Base-by-base conservation (phyloP, 176 grass and related monocot species). In the Echinochloa phyllopogon region DNA sequence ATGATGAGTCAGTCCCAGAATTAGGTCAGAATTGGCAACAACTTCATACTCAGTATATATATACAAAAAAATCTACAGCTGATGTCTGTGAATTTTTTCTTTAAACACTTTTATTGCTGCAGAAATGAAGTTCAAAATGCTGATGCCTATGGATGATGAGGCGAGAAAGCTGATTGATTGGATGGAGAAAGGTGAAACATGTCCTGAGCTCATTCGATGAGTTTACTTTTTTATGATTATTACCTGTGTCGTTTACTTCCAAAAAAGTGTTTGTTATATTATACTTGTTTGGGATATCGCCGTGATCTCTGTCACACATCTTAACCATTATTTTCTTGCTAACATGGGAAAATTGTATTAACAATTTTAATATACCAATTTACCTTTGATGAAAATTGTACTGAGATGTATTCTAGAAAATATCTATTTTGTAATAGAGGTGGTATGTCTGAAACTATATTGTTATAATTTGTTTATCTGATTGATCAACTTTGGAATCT, bases 71-170 rank as follows among this genome's bases (percentile, higher is more conserved):
- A 81, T 69, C 29, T 62, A 56, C 33, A 62, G 7, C 41, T 50
- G 4, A 39, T 53, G 8, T 16, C 70, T 8, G 53, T 69, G 44
- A 33, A 33, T 33, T 33, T 33, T 76, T 76, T 53, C 50, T 47
- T 83, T 12, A 45, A 50, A 42, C 27, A 33, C 29, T 20, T 29
- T 80, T 91, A 69, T 74, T 82, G 48, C 65, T 72, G 18, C 68
- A 98, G 93, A 95, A 81, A 98, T 98, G 96, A 98, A 95, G 89
- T 95, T 95, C 86, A 98, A 98, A 75, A 95, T 95, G 85, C 80
- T 98, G 73, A 92, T 95, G 96, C 93, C 93, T 39, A 94, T 98
- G 85, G 96, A 98, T 94, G 80, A 78, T 9, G 93, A 95, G 77
- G 94, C 93, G 0, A 87, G 91, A 76, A 90, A 93, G 69, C 81